Base-by-base conservation (phyloP, 2,329 filamentous ascomycete species). In the Fusarium sp. region DNA sequence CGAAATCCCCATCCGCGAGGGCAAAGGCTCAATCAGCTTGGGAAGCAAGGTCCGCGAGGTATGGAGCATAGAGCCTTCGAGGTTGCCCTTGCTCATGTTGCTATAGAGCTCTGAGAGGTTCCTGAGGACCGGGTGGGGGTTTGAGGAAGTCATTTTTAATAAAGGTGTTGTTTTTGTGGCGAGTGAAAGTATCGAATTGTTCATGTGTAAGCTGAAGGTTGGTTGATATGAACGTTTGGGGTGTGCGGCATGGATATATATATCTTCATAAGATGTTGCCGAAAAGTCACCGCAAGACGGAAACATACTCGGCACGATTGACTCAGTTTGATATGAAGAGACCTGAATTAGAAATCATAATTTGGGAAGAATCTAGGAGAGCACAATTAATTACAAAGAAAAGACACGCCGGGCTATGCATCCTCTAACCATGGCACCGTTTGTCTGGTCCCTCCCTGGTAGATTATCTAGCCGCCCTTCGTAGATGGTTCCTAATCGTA, bases 1-100 rank as follows among this genome's bases (percentile, higher is more conserved):
- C 0, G 47, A 49, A 5, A 76, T 56, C 0, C 63, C 67, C 70
- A 76, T 71, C 29, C 73, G 73, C 2, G 38, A 8, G 1, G 72
- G 24, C 0, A 76, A 48, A 10, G 68, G 68, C 1, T 34, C 54
- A 2, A 66, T 61, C 0, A 75, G 31, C 1, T 40, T 24, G 1
- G 52, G 44, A 50, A 72, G 42, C 8, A 73, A 38, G 7, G 58
- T 61, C 1, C 47, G 57, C 0, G 72, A 68, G 12, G 58, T 41
- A 15, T 67, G 61, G 12, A 69, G 19, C 55, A 67, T 64, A 26
- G 66, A 58, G 1, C 55, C 54, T 13, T 66, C 65, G 9, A 63
- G 12, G 28, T 29, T 53, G 6, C n/a, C 38, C 10, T 62, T 51
- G 43, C 39, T 54, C 34, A 71, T 53, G 10, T 40, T 54, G 12